Evolutionary conservation across 2,329 filamentous ascomycete genomes (phyloP).

Genomic region (Fusarium dlaminii): DNA sequence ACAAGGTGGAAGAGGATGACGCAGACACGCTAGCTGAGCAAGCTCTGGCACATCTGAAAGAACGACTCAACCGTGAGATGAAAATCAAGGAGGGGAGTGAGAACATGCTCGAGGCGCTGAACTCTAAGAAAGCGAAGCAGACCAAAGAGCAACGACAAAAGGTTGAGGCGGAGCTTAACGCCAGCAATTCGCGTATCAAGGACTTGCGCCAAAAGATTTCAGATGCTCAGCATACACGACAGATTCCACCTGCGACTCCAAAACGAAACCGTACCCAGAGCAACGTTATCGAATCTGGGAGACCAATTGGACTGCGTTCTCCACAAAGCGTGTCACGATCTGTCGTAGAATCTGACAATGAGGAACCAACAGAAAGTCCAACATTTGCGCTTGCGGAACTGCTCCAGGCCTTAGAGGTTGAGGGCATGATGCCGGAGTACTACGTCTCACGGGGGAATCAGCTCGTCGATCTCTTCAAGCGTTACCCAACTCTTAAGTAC

Average conservation of each 20-base stretch:
- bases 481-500: slow-evolving; percentile 92
- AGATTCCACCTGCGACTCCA: slow-evolving; percentile 59
- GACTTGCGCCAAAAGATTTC: slow-evolving; percentile 68
- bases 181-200: slow-evolving; percentile 80
- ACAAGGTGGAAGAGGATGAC: slow-evolving; percentile 72
- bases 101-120: slow-evolving; percentile 94
- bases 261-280: slow-evolving; percentile 62
- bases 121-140: slow-evolving; percentile 95
- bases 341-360: slow-evolving; percentile 68
- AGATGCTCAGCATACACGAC: slow-evolving; percentile 65
- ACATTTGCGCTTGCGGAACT: slow-evolving; percentile 92
- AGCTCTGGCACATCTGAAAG: slow-evolving; percentile 77
- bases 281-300: slow-evolving; percentile 54
- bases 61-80: slow-evolving; percentile 91
- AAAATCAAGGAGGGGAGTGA: slow-evolving; percentile 99
- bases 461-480: slow-evolving; percentile 95
- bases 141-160: slow-evolving; percentile 83
- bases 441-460: slow-evolving; percentile 94
- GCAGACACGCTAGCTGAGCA: slow-evolving; percentile 70
- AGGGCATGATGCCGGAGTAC: slow-evolving; percentile 90
- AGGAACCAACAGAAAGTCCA: slow-evolving; percentile 82
- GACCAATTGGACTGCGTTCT: slow-evolving; percentile 62
- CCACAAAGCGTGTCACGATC: slow-evolving; percentile 66
- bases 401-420: slow-evolving; percentile 86
- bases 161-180: slow-evolving; percentile 88